These are phyloP conservation scores for Albugo candida DNA, from an alignment of 352 stramenopile species.

Conservation along the genomic window DNA sequence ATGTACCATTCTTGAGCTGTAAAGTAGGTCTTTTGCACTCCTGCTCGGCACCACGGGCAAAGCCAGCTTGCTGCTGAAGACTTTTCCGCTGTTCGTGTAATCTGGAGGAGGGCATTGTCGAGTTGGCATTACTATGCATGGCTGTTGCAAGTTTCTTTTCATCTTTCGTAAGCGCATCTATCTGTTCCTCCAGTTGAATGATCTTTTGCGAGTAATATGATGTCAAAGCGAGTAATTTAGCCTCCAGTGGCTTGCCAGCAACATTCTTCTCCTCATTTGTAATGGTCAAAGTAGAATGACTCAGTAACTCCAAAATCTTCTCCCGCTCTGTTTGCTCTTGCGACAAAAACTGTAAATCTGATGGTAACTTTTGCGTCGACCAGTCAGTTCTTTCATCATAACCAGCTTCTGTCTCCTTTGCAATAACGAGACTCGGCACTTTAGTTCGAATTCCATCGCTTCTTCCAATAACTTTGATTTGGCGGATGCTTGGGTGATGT, in stretches of 20 bases:
- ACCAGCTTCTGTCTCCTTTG: not conserved
- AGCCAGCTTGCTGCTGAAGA: constrained; percentile 13
- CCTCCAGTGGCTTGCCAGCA: constrained; percentile 3
- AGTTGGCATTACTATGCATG: constrained; percentile 2
- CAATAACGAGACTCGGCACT: no score
- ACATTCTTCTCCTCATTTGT: constrained; percentile 1
- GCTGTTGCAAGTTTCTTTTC: constrained; percentile 14
- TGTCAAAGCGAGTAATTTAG: constrained; percentile 15
- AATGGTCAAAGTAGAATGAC: constrained; percentile 3
- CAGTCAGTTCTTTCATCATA: not conserved
- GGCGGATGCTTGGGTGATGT: not conserved
- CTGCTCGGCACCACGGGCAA: constrained; percentile 15
- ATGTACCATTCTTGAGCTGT: constrained; percentile 16
- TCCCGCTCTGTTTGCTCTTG: constrained; percentile 31
- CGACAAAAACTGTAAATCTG: constrained; percentile 15
- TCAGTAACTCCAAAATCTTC: constrained; percentile 14
- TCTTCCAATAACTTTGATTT: not conserved
- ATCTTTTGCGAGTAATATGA: constrained; percentile 25
- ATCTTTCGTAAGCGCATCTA: constrained; percentile 11
- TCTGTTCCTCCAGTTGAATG: constrained; percentile 12
- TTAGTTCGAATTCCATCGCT: not conserved
- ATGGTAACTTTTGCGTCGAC: constrained; percentile 5
- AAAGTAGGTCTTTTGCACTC: constrained; percentile 17
- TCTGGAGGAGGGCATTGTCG: not conserved
- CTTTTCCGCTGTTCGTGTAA: constrained; percentile 12